Conservation (phyloP, 2,329 filamentous ascomycete genomes). For the Teratosphaeria zuluensis region DNA sequence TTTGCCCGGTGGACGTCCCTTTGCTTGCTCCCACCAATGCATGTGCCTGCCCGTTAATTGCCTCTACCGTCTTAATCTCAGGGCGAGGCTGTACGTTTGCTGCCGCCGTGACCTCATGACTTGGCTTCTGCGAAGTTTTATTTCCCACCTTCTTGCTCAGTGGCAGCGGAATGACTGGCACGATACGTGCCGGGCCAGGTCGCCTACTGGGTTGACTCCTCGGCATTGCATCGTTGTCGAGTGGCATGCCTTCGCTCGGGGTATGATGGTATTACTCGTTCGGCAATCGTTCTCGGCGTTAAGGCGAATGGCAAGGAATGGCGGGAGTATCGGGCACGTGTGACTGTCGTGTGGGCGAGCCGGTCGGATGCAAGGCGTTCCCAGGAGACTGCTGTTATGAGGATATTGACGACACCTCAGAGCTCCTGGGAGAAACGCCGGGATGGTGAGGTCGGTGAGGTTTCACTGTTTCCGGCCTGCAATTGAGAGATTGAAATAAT, state of each 20-base stretch:
- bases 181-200: slow-evolving; percentile 13
- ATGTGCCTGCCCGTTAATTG: background rate
- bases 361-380: slow-evolving; percentile 5
- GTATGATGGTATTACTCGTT: background rate
- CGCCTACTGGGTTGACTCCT: slow-evolving; percentile 8
- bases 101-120: slow-evolving; percentile 3
- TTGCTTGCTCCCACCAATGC: background rate
- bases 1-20: background rate
- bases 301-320: background rate
- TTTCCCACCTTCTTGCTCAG: slow-evolving; percentile 12
- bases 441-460: background rate
- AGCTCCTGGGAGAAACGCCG: background rate
- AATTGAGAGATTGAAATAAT: background rate
- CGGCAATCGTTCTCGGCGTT: background rate
- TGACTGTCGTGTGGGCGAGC: background rate
- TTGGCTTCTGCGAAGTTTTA: slow-evolving; percentile 4
- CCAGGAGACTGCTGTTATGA: slow-evolving; percentile 11
- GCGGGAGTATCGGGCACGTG: background rate
- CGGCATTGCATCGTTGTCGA: slow-evolving; percentile 7
- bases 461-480: background rate
- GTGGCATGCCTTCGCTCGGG: slow-evolving; percentile 10
- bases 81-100: background rate
- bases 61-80: background rate
- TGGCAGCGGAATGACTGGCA: slow-evolving; percentile 24
- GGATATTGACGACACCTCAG: background rate